Percentiles rank a stretch among this genome's conserved stretches.
Evolutionary conservation across 192 early-diverging fungal genomes (phyloP).

Genomic region (Coemansia sp.): DNA sequence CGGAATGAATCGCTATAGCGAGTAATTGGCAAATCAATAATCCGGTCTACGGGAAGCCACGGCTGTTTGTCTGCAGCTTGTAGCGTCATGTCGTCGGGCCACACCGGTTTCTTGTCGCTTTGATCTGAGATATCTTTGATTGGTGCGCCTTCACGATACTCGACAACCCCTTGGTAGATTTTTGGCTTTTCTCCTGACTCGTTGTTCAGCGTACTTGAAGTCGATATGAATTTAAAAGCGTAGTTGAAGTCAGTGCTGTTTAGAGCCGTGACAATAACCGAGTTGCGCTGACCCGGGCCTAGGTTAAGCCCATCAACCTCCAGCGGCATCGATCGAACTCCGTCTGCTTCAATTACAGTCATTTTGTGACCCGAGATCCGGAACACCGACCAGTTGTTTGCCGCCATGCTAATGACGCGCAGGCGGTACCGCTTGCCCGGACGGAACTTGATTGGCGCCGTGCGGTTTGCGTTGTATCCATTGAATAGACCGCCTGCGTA

Average conservation of each 20-base stretch:
- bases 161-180: neutral
- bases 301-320: conserved; percentile 56
- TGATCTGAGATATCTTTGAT: neutral
- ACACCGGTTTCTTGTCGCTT: neutral
- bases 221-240: conserved; percentile 49
- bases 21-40: neutral
- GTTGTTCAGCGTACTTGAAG: too few relatives aligned
- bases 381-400: conserved; percentile 64
- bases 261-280: conserved; percentile 70
- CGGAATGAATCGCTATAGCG: neutral
- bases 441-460: conserved; percentile 56
- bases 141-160: neutral
- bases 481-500: conserved; percentile 54
- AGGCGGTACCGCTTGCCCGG: conserved; percentile 79
- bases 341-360: conserved; percentile 76
- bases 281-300: conserved; percentile 71
- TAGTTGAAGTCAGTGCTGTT: conserved; percentile 55
- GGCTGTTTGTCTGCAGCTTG: neutral
- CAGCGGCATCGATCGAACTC: conserved; percentile 54
- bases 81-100: neutral
- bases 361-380: conserved; percentile 73
- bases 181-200: neutral
- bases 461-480: conserved; percentile 51
- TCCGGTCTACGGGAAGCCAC: neutral
- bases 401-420: conserved; percentile 70